A percentile compares a stretch with the other conserved stretches of the same genome.
Evolutionary conservation across 1,139 yeast genomes (phyloP).

Genomic region (Geotrichum europaeum): DNA sequence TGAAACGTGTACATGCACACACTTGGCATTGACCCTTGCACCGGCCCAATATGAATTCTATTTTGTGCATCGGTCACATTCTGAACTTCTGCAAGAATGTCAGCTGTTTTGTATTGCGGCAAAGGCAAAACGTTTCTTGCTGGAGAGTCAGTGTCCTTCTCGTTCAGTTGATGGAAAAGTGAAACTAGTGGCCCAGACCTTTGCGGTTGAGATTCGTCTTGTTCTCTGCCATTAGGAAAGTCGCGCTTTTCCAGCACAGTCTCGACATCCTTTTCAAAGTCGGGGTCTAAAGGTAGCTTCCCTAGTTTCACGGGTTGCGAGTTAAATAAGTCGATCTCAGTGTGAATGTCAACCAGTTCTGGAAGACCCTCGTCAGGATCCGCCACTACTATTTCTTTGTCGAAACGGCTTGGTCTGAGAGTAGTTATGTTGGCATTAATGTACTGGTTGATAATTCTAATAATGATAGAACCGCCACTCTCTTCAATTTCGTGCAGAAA

Average conservation of each 20-base stretch:
- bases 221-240: conserved; percentile 37
- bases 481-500: conserved; percentile 90
- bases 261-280: conserved; percentile 75
- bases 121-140: conserved; percentile 69
- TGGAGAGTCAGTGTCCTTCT: conserved; percentile 59
- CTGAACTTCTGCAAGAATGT: conserved; percentile 69
- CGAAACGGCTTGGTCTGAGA: conserved; percentile 34
- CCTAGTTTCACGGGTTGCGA: conserved; percentile 75
- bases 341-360: conserved; percentile 40
- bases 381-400: conserved; percentile 33
- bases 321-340: conserved; percentile 47
- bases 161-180: conserved; percentile 41
- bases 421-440: conserved; percentile 56
- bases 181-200: conserved; percentile 38
- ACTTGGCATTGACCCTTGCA: conserved; percentile 83
- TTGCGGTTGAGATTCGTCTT: conserved; percentile 11
- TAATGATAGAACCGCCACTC: conserved; percentile 83
- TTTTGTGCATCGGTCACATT: conserved; percentile 78
- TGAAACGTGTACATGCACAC: conserved; percentile 98
- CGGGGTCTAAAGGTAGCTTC: conserved; percentile 77
- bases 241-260: conserved; percentile 77
- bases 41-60: conserved; percentile 55
- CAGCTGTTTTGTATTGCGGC: conserved; percentile 75
- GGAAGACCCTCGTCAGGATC: conserved; percentile 62
- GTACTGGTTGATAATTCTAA: conserved; percentile 80